Evolutionary conservation across 768 basidiomycete species (phyloP).

Genomic region (Epithele typhae): DNA sequence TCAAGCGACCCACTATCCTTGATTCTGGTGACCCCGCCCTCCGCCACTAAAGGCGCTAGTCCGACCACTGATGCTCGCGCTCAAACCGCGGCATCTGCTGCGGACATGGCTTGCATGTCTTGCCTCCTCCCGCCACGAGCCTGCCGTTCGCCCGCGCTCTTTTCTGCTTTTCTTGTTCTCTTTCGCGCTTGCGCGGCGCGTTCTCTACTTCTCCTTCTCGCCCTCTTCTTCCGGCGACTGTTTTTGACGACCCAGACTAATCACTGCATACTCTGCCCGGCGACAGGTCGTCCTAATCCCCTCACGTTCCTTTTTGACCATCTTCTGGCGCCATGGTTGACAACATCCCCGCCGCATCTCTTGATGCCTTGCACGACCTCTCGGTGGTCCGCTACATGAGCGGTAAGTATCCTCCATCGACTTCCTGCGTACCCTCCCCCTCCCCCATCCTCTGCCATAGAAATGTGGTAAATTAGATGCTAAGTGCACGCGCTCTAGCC

Average conservation of each 20-base stretch:
- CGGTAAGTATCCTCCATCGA: not conserved
- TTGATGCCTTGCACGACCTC: not conserved
- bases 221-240: not conserved
- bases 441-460: not conserved
- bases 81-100: no score
- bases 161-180: no score
- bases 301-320: not conserved
- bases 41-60: no score
- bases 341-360: not conserved
- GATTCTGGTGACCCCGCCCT: no score
- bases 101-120: no score
- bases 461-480: not conserved
- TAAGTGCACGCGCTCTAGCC: conserved; percentile 16
- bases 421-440: not conserved
- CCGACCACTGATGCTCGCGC: no score
- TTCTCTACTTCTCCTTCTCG: no score
- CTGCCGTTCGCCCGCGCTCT: no score
- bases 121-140: no score
- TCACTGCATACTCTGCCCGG: not conserved
- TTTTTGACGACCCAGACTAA: no score
- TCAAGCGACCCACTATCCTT: no score
- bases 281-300: not conserved
- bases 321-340: not conserved
- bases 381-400: not conserved
- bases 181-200: no score